These are phyloP conservation scores for Aspergillus amoenus DNA, from an alignment of 2,329 filamentous ascomycete species.

Conservation along the genomic window DNA sequence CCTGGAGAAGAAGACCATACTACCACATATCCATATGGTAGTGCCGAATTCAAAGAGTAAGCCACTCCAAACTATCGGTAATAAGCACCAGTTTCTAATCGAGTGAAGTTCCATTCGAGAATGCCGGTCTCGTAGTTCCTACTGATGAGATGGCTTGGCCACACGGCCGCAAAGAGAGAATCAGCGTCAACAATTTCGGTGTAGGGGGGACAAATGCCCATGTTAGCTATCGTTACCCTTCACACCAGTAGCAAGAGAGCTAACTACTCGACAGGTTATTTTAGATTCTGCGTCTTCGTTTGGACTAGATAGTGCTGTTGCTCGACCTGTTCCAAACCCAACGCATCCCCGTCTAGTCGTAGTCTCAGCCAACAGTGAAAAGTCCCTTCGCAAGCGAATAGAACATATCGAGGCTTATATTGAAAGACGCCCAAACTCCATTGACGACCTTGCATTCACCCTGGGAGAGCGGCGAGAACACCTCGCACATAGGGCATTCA, in stretches of 20 bases:
- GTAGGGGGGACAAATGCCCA: slow-evolving; percentile 19
- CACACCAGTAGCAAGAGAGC: background rate
- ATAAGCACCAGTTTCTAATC: too few relatives aligned
- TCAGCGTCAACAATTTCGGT: slow-evolving; percentile 30
- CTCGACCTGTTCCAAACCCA: background rate
- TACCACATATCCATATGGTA: slow-evolving; percentile 22
- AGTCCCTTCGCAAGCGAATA: background rate
- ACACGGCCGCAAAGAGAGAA: slow-evolving; percentile 11
- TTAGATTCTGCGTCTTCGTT: background rate
- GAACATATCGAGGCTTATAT: background rate
- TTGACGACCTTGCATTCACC: slow-evolving; percentile 14
- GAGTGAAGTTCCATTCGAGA: slow-evolving; percentile 12
- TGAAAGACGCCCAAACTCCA: background rate
- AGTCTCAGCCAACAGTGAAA: slow-evolving; percentile 8
- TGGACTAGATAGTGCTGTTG: background rate
- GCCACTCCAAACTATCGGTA: too few relatives aligned
- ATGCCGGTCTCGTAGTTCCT: slow-evolving; percentile 5
- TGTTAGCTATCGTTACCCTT: background rate
- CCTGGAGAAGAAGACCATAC: slow-evolving; percentile 18
- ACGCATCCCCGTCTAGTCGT: background rate
- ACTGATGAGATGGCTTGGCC: slow-evolving; percentile 21
- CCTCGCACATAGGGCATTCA: background rate
- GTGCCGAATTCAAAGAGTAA: slow-evolving; percentile 22
- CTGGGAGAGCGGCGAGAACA: slow-evolving; percentile 11
- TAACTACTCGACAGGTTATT: background rate